Evolutionary conservation across 2,329 filamentous ascomycete species (phyloP).

Genomic region (Colletotrichum tofieldiae): DNA sequence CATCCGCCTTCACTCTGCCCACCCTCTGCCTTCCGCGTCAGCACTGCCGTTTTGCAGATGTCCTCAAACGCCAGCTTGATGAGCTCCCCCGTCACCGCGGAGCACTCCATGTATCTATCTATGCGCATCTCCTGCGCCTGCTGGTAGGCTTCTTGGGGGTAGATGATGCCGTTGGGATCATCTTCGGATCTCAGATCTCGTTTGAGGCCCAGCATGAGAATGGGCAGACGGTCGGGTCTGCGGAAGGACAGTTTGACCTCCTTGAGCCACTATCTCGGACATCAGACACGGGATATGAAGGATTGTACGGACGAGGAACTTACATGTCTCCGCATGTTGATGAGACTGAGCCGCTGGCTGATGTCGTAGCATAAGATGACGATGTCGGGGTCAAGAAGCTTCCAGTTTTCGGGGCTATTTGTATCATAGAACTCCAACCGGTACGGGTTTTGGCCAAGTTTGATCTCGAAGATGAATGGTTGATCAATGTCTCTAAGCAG

Average conservation of each 20-base stretch:
- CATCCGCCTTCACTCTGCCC: conserved; percentile 72
- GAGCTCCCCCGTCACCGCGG: conserved; percentile 72
- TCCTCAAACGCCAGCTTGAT: conserved; percentile 72
- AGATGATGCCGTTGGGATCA: conserved; percentile 73
- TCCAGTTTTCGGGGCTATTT: conserved; percentile 72
- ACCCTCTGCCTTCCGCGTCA: conserved; percentile 61
- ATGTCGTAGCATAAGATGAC: conserved; percentile 75
- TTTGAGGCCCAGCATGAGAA: conserved; percentile 73
- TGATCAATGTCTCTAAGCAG: conserved; percentile 72
- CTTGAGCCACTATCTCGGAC: conserved; percentile 69
- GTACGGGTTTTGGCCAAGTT: conserved; percentile 56
- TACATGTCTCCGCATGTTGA: conserved; percentile 72
- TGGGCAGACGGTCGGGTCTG: conserved; percentile 64
- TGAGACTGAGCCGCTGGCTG: conserved; percentile 70
- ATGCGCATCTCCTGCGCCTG: conserved; percentile 71
- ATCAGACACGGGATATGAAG: conserved; percentile 23
- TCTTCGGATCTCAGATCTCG: conserved; percentile 71
- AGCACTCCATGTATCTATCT: conserved; percentile 77
- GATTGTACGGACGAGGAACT: conserved; percentile 46
- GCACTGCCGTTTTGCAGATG: conserved; percentile 70
- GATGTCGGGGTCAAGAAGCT: conserved; percentile 70
- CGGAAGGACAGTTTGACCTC: conserved; percentile 66
- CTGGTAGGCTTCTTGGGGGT: conserved; percentile 73
- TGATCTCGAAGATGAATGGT: conserved; percentile 72
- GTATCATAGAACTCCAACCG: conserved; percentile 75